Evolutionary conservation across 176 grass and related monocot genomes (phyloP).

Genomic region (Elymus sibiricus): DNA sequence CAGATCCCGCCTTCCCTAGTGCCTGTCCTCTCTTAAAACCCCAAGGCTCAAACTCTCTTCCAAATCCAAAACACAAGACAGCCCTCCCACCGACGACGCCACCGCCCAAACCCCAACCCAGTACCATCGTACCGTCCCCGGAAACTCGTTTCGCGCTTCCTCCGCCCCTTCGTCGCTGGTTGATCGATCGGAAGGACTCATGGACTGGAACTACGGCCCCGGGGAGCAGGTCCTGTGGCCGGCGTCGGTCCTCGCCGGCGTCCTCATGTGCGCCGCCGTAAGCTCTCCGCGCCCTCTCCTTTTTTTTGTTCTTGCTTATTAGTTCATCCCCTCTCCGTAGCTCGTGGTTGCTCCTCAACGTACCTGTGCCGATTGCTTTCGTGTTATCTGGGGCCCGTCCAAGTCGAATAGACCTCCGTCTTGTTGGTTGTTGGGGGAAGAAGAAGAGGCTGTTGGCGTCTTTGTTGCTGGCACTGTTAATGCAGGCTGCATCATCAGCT

Average conservation of each 20-base stretch:
- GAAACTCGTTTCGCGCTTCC: no score
- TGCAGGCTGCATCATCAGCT: background rate
- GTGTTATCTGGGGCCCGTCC: background rate
- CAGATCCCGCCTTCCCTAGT: no score
- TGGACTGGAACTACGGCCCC: constrained; percentile 26
- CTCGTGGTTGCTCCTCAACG: background rate
- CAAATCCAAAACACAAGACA: background rate
- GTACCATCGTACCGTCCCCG: background rate
- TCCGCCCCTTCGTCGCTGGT: background rate
- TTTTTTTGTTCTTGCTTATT: background rate
- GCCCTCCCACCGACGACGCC: background rate
- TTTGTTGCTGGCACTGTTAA: constrained; percentile 3
- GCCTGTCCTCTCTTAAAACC: background rate
- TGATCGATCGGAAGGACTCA: background rate
- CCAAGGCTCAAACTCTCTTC: background rate
- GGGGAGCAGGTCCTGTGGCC: constrained; percentile 49
- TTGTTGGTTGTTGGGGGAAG: background rate
- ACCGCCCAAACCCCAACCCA: background rate
- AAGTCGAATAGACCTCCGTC: background rate
- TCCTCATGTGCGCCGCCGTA: constrained; percentile 37
- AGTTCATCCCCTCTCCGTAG: background rate
- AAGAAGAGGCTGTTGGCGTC: background rate
- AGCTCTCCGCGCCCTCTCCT: background rate
- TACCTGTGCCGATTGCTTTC: background rate
- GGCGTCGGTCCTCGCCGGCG: constrained; percentile 40